Percentiles rank a stretch among this genome's conserved stretches.
Evolutionary conservation across 1,284 basidiomycete species (phyloP).

Genomic region (Puccinia triticina): DNA sequence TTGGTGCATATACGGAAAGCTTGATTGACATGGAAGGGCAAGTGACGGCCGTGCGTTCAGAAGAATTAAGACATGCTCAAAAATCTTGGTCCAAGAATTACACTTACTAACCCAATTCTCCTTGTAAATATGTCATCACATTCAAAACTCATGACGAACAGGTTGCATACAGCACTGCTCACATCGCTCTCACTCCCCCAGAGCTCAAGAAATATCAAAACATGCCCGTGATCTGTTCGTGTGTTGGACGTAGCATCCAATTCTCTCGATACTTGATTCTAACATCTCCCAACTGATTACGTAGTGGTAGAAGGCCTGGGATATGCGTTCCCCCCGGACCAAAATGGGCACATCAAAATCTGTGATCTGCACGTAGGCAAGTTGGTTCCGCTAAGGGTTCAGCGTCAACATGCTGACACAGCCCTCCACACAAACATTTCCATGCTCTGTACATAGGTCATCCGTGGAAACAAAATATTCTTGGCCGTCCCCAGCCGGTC

Average conservation of each 20-base stretch:
- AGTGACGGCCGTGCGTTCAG: conserved; percentile 40
- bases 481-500: conserved; percentile 8
- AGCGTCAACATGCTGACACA: neutral
- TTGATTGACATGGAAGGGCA: conserved; percentile 49
- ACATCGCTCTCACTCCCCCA: conserved; percentile 39
- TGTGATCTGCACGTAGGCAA: conserved; percentile 47
- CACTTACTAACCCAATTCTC: neutral
- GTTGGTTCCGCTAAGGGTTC: neutral
- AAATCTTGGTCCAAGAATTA: neutral
- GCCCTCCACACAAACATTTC: neutral
- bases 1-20: conserved; percentile 47
- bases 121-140: neutral
- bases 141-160: neutral
- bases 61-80: neutral
- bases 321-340: conserved; percentile 47
- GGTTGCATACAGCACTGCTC: conserved; percentile 47
- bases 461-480: conserved; percentile 30
- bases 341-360: conserved; percentile 38
- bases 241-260: neutral
- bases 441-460: conserved; percentile 4
- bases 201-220: conserved; percentile 34
- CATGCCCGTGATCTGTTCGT: conserved; percentile 45
- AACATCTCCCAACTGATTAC: neutral
- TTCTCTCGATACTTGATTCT: neutral
- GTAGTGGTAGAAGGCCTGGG: conserved; percentile 40